Evolutionary conservation across 2,329 filamentous ascomycete genomes (phyloP), one percentile per base, ranked within the genome.

Genomic region (Talaromyces sp.): DNA sequence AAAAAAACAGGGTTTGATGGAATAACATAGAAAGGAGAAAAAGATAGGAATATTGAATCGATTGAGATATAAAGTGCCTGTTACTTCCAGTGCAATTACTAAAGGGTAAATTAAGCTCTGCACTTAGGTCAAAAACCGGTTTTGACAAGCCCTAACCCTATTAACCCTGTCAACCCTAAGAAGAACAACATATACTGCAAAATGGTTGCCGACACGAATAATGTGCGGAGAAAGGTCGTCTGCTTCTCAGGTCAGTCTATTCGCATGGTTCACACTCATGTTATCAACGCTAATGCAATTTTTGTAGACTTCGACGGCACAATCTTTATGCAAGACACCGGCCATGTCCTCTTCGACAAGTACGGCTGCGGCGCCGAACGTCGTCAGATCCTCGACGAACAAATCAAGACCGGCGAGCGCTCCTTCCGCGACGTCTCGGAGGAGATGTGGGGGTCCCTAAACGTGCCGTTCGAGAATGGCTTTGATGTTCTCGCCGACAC

Each of bases 281-380:
- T 22, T 7, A 37, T 13, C 11, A 37, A 16, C 16, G 6, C 11
- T 49, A 27, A 49, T 22, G 10, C 3, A 19, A 14, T 7, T 1
- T n/a, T 13, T n/a, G n/a, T 16, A 89, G 87, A 90, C 75, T 90
- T 90, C 70, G 88, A 90, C 74, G 88, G 88, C 68, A 90, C 88
- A 3, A 90, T 90, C 68, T 89, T 89, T 80, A 88, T 88, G 83
- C 86, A 89, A 81, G 86, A 89, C 70, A 89, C 86, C 1, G 89
- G 89, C 52, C 88, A 90, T 73, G 84, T 90, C 68, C 84, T 90
- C 59, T 89, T 90, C 75, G 87, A 90, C 73, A 81, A 81, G 70
- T 83, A 87, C 69, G 87, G 88, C 60, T 89, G 87, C 75, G 88
- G 88, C 33, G 77, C 80, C 24, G 80, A 83, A 67, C 80, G 81